phyloP scores from a whole-genome alignment of 768 basidiomycete genomes.

The Lactarius tabidus region DNA sequence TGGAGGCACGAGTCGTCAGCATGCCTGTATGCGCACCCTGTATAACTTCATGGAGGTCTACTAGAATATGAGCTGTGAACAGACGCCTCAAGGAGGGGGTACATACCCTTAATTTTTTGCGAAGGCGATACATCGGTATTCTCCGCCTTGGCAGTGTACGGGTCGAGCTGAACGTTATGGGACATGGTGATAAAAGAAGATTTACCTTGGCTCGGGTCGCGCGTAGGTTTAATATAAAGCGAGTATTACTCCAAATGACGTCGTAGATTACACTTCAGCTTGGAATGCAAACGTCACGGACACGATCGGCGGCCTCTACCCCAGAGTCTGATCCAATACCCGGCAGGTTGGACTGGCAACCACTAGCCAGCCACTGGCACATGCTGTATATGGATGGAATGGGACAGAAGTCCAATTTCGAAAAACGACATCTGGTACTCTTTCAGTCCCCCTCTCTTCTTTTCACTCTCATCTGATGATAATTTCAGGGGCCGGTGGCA shows the following conservation, averaged over 20 bases:
- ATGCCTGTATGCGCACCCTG: slow-evolving; percentile 64
- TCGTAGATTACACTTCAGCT: not conserved
- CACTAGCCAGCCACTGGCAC: not conserved
- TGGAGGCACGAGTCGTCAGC: slow-evolving; percentile 66
- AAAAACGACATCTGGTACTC: too few species aligned
- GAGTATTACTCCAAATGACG: not conserved
- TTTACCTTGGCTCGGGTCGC: too few species aligned
- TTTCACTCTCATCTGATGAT: too few species aligned
- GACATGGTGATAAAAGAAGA: slow-evolving; percentile 12
- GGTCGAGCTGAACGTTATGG: slow-evolving; percentile 51
- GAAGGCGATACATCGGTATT: slow-evolving; percentile 51
- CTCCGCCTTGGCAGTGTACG: slow-evolving; percentile 65
- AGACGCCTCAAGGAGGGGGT: not conserved
- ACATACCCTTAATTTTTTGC: slow-evolving; percentile 60
- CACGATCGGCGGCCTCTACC: too few species aligned
- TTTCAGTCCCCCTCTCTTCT: too few species aligned
- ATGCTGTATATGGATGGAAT: not conserved
- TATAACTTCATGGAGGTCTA: slow-evolving; percentile 63
- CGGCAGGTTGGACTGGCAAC: too few species aligned
- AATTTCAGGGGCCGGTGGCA: too few species aligned
- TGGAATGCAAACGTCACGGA: not conserved
- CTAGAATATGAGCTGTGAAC: not conserved
- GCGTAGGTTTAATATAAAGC: too few species aligned
- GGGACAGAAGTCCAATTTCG: too few species aligned
- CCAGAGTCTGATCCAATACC: too few species aligned